Conservation (phyloP, 306 rosid genomes). For the Oxytropis ochrocephala region DNA sequence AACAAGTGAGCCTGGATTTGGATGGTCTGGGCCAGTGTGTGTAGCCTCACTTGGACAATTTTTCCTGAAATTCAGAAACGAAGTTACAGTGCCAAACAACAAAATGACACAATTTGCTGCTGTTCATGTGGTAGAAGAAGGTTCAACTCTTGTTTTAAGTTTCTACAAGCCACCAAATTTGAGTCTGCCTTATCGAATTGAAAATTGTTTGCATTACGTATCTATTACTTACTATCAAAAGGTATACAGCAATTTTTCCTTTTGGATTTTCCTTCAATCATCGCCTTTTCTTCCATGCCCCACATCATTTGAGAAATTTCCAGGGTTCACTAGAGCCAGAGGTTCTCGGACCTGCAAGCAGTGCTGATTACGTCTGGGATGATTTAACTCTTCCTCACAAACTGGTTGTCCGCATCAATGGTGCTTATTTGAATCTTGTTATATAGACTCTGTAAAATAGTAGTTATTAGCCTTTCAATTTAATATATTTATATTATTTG, state of each 20-base stretch:
- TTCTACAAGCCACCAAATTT: constrained; percentile 74
- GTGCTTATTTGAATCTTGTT: constrained; percentile 32
- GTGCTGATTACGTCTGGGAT: constrained; percentile 90
- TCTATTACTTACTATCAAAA: constrained; percentile 84
- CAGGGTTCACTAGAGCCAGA: constrained; percentile 73
- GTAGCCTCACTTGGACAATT: constrained; percentile 86
- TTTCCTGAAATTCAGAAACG: constrained; percentile 78
- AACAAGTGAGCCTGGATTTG: constrained; percentile 48
- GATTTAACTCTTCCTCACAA: constrained; percentile 77
- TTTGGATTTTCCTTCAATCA: neutral
- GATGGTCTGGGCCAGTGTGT: constrained; percentile 96
- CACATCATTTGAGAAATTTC: constrained; percentile 29
- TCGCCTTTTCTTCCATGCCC: neutral
- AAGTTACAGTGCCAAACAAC: constrained; percentile 31
- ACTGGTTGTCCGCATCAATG: constrained; percentile 59
- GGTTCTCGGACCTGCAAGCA: constrained; percentile 60
- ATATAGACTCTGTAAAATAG: neutral
- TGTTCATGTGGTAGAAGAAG: constrained; percentile 85
- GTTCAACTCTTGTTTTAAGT: constrained; percentile 70
- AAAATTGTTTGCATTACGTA: constrained; percentile 53
- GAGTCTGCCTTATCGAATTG: constrained; percentile 83
- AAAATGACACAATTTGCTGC: constrained; percentile 53
- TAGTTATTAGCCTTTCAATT: neutral
- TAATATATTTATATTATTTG: neutral
- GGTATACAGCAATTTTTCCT: constrained; percentile 39